Conservation (phyloP, 805 yeast species). For the Candida quercuum region DNA sequence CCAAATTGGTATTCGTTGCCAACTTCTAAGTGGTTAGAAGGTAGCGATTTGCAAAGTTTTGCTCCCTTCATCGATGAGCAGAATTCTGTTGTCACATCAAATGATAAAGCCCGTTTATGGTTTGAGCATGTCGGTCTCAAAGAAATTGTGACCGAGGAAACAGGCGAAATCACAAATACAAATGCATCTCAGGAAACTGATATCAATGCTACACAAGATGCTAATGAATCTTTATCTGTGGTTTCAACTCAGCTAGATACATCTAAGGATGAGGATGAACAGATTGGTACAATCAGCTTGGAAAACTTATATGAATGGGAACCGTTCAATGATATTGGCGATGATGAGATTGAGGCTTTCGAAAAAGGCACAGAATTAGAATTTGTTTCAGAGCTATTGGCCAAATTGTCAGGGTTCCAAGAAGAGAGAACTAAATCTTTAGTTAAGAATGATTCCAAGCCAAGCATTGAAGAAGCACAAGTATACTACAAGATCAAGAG, state of each 20-base stretch:
- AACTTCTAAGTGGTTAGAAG: slow-evolving; percentile 59
- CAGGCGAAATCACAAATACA: too few species aligned
- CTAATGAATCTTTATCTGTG: slow-evolving; percentile 5
- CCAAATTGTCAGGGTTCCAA: slow-evolving; percentile 47
- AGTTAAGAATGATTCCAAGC: slow-evolving; percentile 28
- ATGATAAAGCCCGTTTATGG: slow-evolving; percentile 48
- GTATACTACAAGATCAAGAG: slow-evolving; percentile 39
- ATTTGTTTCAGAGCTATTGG: slow-evolving; percentile 38
- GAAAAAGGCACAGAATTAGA: slow-evolving; percentile 35
- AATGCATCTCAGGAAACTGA: neutral
- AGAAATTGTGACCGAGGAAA: slow-evolving; percentile 22
- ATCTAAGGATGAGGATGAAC: slow-evolving; percentile 1
- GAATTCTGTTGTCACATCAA: slow-evolving; percentile 46
- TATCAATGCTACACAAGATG: slow-evolving; percentile 13
- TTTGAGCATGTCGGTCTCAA: slow-evolving; percentile 47
- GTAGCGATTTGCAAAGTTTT: slow-evolving; percentile 44
- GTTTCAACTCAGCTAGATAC: neutral
- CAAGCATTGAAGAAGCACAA: slow-evolving; percentile 36
- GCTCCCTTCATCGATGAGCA: slow-evolving; percentile 65
- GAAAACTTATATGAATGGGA: slow-evolving; percentile 45
- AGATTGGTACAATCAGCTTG: slow-evolving; percentile 24
- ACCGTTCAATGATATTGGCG: slow-evolving; percentile 41
- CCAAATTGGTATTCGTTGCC: slow-evolving; percentile 64
- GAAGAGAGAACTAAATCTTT: slow-evolving; percentile 31
- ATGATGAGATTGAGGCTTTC: slow-evolving; percentile 47